Base-by-base conservation (phyloP, 2,329 filamentous ascomycete genomes). In the Aureobasidium namibiae region DNA sequence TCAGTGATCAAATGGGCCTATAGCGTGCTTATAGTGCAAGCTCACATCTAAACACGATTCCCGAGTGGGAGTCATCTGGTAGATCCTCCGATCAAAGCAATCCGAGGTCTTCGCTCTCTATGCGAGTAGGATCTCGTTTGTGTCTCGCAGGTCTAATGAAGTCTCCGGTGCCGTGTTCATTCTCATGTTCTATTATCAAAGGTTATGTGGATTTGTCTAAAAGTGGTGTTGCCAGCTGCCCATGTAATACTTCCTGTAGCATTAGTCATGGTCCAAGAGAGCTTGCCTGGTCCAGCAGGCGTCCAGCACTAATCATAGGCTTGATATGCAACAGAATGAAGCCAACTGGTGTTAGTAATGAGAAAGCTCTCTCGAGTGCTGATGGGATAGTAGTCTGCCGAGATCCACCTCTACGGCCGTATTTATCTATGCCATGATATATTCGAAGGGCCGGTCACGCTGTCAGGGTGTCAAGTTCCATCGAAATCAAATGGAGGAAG, bases 281-380 rank as follows among this genome's bases (percentile, higher is more conserved):
- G 31, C 9, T 56, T 46, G 39, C 42, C 53, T 14, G n/a, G 34
- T 23, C 59, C 59, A 44, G 59, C 21, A 5, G 59, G 44, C 6
- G 44, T 42, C 21, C 29, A 38, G 36, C 45, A 61, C 16, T 57
- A 61, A 26, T 61, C 57, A 23, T 61, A 61, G 11, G 48, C 52
- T 13, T 61, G 38, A 24, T 56, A 42, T 29, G 52, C 57, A 18
- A 61, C 52, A 4, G 59, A 61, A 13, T 61, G 57, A 10, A 61
- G 44, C 38, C 52, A 52, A 13, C 45, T 54, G 44, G 18, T 38
- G 36, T 56, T 50, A 16, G 59, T 61, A 4, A 61, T 38, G 29
- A 61, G 50, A 44, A 61, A 50, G 8, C 29, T 57, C 42, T 61
- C 59, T n/a, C 59, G 52, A 31, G 45, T 50, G n/a, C 21, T 41